Evolutionary conservation across 73 alveolate genomes (phyloP).

Genomic region (Paramecium sexaurelia): DNA sequence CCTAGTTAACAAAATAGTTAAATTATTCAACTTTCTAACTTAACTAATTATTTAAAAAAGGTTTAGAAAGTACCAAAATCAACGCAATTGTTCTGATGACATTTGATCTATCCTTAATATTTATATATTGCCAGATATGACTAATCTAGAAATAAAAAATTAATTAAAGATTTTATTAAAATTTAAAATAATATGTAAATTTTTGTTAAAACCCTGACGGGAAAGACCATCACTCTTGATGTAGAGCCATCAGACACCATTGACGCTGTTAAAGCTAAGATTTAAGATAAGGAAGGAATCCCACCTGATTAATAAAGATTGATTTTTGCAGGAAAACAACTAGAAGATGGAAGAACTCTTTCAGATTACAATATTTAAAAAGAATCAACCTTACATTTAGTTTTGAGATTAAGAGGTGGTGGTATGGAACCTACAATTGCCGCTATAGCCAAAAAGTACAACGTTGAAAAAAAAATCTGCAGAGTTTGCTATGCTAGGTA

Average conservation of each 20-base stretch:
- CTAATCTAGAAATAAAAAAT: not conserved
- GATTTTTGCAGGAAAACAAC: slow-evolving; percentile 76
- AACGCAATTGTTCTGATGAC: too few species aligned
- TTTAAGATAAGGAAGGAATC: slow-evolving; percentile 80
- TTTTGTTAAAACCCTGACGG: slow-evolving; percentile 75
- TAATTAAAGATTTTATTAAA: slow-evolving; percentile 51
- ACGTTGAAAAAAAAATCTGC: slow-evolving; percentile 72
- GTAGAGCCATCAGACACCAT: slow-evolving; percentile 78
- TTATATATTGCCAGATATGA: not conserved
- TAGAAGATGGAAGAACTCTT: slow-evolving; percentile 78
- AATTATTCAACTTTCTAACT: too few species aligned
- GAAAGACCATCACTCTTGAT: slow-evolving; percentile 78
- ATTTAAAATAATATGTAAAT: slow-evolving; percentile 69
- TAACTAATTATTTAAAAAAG: not conserved
- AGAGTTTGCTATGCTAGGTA: slow-evolving; percentile 74
- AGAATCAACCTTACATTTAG: slow-evolving; percentile 81
- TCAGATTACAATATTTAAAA: slow-evolving; percentile 76
- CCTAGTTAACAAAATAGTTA: too few species aligned
- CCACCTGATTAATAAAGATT: slow-evolving; percentile 81
- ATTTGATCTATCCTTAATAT: not conserved
- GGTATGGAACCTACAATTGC: slow-evolving; percentile 75
- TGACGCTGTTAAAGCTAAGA: slow-evolving; percentile 76
- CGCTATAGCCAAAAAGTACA: slow-evolving; percentile 71
- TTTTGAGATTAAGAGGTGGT: slow-evolving; percentile 78
- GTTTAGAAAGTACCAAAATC: not conserved